phyloP scores from a whole-genome alignment of 345 rosid species.

The Crucihimalaya himalaica region DNA sequence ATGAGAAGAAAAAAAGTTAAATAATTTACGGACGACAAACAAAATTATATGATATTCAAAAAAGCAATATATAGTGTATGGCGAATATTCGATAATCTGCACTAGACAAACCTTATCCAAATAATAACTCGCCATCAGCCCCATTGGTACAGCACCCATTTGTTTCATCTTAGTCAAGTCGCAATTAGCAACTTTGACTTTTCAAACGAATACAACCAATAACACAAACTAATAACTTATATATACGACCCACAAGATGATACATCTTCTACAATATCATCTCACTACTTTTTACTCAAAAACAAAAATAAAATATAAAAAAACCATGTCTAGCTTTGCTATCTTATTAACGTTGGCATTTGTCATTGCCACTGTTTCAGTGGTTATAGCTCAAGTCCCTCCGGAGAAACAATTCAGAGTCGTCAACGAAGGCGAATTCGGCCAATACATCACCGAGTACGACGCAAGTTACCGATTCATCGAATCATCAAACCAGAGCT shows the following conservation, averaged over 20 bases:
- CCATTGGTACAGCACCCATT: neutral
- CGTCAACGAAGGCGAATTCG: conserved; percentile 40
- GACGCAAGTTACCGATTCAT: conserved; percentile 42
- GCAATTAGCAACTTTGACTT: conserved; percentile 25
- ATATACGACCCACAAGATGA: neutral
- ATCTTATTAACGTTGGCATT: conserved; percentile 9
- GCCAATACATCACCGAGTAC: conserved; percentile 36
- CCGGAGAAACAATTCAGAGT: conserved; percentile 34
- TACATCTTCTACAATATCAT: neutral
- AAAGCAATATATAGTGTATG: neutral
- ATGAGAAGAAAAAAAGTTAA: neutral
- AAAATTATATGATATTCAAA: neutral
- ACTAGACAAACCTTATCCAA: conserved; percentile 28
- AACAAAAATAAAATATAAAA: no score
- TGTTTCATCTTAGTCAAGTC: conserved; percentile 23
- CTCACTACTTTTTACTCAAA: neutral
- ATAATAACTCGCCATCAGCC: neutral
- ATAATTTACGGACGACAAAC: neutral
- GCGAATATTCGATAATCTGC: conserved; percentile 7
- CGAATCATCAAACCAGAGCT: conserved; percentile 25
- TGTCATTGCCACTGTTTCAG: conserved; percentile 22
- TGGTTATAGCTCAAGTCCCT: conserved; percentile 38
- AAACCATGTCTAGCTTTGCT: conserved; percentile 14
- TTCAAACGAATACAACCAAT: conserved; percentile 31
- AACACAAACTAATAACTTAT: neutral